These are phyloP conservation scores for Stygiomarasmius scandens DNA, from an alignment of 1,284 basidiomycete genomes.

Conservation along the genomic window DNA sequence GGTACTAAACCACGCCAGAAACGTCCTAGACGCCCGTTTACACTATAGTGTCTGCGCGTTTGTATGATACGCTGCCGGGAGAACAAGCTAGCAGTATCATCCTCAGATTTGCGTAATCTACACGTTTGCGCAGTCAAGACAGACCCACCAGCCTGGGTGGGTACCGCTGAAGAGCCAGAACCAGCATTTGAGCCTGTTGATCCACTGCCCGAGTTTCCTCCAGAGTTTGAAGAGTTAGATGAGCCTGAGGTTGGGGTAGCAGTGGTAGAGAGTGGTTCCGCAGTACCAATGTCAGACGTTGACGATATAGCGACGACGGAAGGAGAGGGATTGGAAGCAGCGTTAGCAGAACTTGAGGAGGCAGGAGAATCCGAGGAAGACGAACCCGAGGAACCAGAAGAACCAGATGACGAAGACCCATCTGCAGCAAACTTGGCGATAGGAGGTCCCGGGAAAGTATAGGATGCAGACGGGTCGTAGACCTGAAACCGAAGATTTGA, in stretches of 20 bases:
- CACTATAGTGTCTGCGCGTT: too few species aligned
- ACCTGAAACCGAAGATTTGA: conserved; percentile 13
- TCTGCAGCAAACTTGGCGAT: conserved; percentile 21
- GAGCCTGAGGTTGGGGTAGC: not conserved
- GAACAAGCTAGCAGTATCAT: too few species aligned
- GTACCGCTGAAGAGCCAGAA: not conserved
- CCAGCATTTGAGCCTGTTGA: not conserved
- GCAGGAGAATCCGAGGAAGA: not conserved
- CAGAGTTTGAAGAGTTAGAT: not conserved
- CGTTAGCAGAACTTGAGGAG: not conserved
- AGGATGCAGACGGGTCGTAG: conserved; percentile 22
- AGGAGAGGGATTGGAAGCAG: not conserved
- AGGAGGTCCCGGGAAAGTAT: conserved; percentile 24
- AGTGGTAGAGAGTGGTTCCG: not conserved
- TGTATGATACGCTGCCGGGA: too few species aligned
- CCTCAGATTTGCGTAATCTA: not conserved
- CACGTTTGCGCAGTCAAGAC: not conserved
- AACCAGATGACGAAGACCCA: conserved; percentile 10
- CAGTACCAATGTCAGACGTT: not conserved
- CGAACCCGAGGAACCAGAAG: not conserved
- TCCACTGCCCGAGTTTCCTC: too few species aligned
- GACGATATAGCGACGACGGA: not conserved
- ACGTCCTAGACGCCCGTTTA: too few species aligned
- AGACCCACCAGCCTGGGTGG: not conserved
- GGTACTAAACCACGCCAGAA: too few species aligned